Base-by-base conservation (phyloP, 2,329 filamentous ascomycete species). In the Arthrobotrys entomopaga region DNA sequence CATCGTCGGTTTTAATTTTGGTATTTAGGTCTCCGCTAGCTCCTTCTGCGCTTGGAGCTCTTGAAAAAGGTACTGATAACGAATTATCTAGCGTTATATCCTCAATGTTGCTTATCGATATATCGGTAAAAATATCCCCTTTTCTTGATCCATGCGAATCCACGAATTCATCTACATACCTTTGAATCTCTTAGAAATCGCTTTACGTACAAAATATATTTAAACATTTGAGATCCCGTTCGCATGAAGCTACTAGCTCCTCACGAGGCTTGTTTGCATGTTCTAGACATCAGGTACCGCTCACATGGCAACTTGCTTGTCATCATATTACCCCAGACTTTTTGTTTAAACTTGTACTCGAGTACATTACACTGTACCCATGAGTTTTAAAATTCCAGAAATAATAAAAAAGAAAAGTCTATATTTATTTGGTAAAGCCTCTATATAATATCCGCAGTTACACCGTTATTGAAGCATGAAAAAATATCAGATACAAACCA, bases 401-500 rank as follows among this genome's bases (percentile, higher is more conserved):
- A n/a, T n/a, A n/a, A n/a, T n/a, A n/a, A n/a, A n/a, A n/a, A n/a
- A n/a, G n/a, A 34, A 34, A 34, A 34, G 10, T 26, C 22, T n/a
- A 26, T 29, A 22, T 29, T 29, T n/a, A 11, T 26, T 8, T 38
- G 20, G 26, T 16, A 42, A 40, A 10, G 15, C 40, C n/a, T 19
- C 46, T 11, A 19, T 20, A 19, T 24, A n/a, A 49, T 5, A 19
- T 3, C 16, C 19, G 26, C 22, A 24, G 52, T 38, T 50, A 20
- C 15, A 61, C 20, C 8, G n/a, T 43, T 16, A 43, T 11, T 43
- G 43, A 34, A 29, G 15, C 43, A 16, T 40, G n/a, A 6, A 43
- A n/a, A 49, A 52, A 16, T 52, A 26, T 73, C 54, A 74, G 54
- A 63, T 77, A 63, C 76, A 79, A 59, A 92, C 82, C 77, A 92